Percentiles rank a stretch among this genome's conserved stretches.
phyloP scores from a whole-genome alignment of 108 stramenopile genomes.

The Pseudonitzschia multiseries region DNA sequence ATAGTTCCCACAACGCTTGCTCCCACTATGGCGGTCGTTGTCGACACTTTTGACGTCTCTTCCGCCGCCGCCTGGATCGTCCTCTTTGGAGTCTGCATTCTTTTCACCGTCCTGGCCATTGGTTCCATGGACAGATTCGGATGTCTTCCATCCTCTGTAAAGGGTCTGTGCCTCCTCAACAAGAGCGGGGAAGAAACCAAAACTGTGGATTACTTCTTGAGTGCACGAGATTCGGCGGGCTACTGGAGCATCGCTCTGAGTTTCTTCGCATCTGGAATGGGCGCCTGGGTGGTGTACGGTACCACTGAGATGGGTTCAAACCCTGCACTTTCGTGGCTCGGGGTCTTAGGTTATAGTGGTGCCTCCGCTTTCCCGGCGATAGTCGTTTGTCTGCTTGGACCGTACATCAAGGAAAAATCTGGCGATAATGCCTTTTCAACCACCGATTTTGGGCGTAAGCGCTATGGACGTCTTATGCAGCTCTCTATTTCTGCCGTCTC shows the following conservation, averaged over 20 bases:
- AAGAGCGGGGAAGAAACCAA: conserved; percentile 13
- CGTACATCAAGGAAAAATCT: conserved; percentile 25
- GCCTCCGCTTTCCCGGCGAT: conserved; percentile 60
- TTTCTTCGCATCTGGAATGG: conserved; percentile 77
- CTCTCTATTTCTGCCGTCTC: conserved; percentile 49
- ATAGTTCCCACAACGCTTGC: not conserved
- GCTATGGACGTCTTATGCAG: conserved; percentile 82
- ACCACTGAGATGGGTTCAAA: conserved; percentile 13
- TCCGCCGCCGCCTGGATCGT: conserved; percentile 60
- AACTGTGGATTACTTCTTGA: conserved; percentile 50
- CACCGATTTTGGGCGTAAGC: conserved; percentile 64
- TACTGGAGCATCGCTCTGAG: conserved; percentile 53
- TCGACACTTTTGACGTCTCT: conserved; percentile 37
- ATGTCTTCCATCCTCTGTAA: conserved; percentile 14
- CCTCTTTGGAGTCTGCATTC: conserved; percentile 51
- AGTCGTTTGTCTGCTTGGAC: conserved; percentile 58
- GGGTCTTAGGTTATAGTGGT: conserved; percentile 69
- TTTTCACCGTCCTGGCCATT: conserved; percentile 58
- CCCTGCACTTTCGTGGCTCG: conserved; percentile 63
- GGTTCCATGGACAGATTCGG: conserved; percentile 41
- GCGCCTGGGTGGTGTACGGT: conserved; percentile 20
- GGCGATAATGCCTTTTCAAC: conserved; percentile 56
- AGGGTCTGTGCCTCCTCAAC: conserved; percentile 36
- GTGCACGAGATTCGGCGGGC: conserved; percentile 58
- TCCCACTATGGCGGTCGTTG: not conserved